Evolutionary conservation across 805 yeast species (phyloP), one percentile per base, ranked within the genome.

Genomic region (Wickerhamiella kazuoi): DNA sequence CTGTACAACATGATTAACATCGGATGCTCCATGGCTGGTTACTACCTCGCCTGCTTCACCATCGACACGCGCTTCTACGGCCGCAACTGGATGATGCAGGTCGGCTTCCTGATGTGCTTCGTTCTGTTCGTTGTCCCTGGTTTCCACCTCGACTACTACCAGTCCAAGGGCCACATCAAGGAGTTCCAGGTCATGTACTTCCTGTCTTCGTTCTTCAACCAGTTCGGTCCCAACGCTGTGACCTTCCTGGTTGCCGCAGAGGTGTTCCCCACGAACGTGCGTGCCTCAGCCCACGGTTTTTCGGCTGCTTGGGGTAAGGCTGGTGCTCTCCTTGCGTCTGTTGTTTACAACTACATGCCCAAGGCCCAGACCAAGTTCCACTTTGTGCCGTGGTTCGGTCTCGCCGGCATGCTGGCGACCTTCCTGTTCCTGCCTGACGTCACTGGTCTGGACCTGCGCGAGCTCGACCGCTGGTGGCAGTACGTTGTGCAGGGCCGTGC

Each of bases 11-110:
- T 60, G 46, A 49, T 60, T 51, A 60, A 60, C 52, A 49, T 56
- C 61, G 96, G 96, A 41, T 95, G 96, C 68, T 67, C 77, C 26
- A 61, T 73, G 48, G 76, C 74, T 43, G 79, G 79, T 44, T 73
- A 74, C 61, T 74, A 76, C 72, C 55, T 64, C 37, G 59, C 78
- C 29, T 64, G 68, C 38, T 66, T 72, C 45, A 64, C 72, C 41
- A 56, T 73, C 44, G 79, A 73, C 54, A 60, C 61, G 21, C 44
- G 50, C 24, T 41, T 54, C 50, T 53, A 67, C 46, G 79, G 79
- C 46, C 70, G 79, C 59, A 72, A 68, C 61, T 59, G 68, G 41
- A 63, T 73, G 57, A 73, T 68, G 62, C 56, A 70, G 39, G 62
- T 62, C 45, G 76, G 79, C 39, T 73, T 73, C 67, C 45, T 64